Evolutionary conservation across 2,329 filamentous ascomycete genomes (phyloP).

Genomic region (Diaporthe sp.): DNA sequence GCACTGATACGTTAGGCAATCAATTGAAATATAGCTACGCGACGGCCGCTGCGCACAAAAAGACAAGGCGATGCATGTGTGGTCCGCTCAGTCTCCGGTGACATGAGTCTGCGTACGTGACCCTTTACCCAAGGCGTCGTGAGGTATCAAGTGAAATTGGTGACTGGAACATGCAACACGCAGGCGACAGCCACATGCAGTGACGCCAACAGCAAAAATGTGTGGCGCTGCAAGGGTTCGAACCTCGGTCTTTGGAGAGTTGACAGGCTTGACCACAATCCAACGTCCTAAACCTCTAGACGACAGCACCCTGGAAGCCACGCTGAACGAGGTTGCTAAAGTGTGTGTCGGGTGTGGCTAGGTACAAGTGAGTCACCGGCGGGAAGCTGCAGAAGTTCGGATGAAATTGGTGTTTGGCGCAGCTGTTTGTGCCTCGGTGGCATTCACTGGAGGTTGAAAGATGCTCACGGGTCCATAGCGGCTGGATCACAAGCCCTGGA

Average conservation of each 20-base stretch:
- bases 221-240: slow-evolving; percentile 23
- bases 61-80: not conserved
- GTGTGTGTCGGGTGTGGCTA: not conserved
- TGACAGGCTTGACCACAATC: slow-evolving; percentile 1
- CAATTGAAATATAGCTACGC: not conserved
- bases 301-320: not conserved
- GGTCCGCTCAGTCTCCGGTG: no score
- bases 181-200: no score
- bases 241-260: slow-evolving; percentile 26
- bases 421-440: not conserved
- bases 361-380: no score
- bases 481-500: not conserved
- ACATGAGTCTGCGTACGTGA: not conserved
- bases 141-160: no score
- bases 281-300: slow-evolving; percentile 23
- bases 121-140: not conserved
- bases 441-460: not conserved
- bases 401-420: not conserved
- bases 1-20: not conserved
- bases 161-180: no score
- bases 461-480: no score
- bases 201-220: not conserved
- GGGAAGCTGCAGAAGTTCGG: not conserved
- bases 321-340: not conserved
- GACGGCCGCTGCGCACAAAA: not conserved